phyloP scores from a whole-genome alignment of 768 basidiomycete genomes.

The Tephrocybe rancida region DNA sequence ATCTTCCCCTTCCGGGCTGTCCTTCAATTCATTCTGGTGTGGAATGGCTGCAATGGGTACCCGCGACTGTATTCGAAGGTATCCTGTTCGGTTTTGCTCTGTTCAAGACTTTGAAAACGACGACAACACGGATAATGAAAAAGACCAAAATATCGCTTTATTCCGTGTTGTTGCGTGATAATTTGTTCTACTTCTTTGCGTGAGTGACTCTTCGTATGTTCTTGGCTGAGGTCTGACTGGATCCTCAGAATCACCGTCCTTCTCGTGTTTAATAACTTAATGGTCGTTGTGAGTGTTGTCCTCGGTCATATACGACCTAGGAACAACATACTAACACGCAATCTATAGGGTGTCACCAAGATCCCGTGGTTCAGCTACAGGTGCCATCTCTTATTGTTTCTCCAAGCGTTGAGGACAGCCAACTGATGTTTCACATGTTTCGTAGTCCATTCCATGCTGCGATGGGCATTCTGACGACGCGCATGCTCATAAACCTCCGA shows the following conservation, averaged over 20 bases:
- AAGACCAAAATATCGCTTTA: constrained; percentile 31
- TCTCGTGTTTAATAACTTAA: constrained; percentile 47
- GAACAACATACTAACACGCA: not conserved
- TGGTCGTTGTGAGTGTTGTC: constrained; percentile 37
- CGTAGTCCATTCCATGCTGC: constrained; percentile 50
- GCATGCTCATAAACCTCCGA: constrained; percentile 47
- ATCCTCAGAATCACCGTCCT: constrained; percentile 36
- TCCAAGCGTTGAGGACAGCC: no score
- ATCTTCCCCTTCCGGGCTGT: constrained; percentile 33
- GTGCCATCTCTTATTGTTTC: constrained; percentile 27
- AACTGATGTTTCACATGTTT: not conserved
- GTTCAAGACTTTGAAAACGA: constrained; percentile 32
- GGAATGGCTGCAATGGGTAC: constrained; percentile 18
- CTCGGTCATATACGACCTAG: not conserved
- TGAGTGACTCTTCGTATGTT: constrained; percentile 16
- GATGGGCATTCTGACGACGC: constrained; percentile 45
- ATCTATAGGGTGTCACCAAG: constrained; percentile 36
- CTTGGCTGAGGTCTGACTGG: not conserved
- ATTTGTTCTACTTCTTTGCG: constrained; percentile 47
- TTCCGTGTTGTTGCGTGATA: constrained; percentile 41
- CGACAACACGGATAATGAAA: constrained; percentile 23
- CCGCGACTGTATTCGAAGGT: constrained; percentile 34
- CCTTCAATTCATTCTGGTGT: constrained; percentile 14
- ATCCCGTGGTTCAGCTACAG: constrained; percentile 54
- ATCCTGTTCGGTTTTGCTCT: constrained; percentile 43